Percentiles rank a stretch among this genome's conserved stretches.
Conservation (phyloP, 2,329 filamentous ascomycete species). For the Colletotrichum sp. region DNA sequence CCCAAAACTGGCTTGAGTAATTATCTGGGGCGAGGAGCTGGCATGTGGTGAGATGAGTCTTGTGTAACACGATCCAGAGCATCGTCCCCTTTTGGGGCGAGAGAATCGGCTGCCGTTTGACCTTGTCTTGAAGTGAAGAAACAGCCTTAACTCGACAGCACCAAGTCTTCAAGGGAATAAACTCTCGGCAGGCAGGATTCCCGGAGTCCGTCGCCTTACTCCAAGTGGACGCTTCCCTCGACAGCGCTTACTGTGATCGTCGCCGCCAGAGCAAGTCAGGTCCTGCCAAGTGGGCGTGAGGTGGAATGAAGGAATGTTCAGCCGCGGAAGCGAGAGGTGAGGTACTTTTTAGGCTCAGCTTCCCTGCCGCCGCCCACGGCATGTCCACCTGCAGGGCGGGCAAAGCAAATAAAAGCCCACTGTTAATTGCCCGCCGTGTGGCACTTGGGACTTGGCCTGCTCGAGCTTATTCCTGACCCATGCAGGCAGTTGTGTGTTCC, state of each 20-base stretch:
- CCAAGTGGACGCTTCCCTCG: background rate
- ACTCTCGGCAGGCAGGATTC: background rate
- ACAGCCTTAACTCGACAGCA: background rate
- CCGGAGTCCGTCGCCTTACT: background rate
- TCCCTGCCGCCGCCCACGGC: background rate
- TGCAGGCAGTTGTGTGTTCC: background rate
- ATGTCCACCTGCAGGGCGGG: background rate
- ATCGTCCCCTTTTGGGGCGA: accelerated
- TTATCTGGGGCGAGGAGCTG: background rate
- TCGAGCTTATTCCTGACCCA: background rate
- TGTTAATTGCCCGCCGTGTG: background rate
- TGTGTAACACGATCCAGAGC: background rate
- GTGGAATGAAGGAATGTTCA: background rate
- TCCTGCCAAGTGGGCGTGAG: background rate
- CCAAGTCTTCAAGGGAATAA: background rate
- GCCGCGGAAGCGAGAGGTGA: background rate
- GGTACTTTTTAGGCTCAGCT: background rate
- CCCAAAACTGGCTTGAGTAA: background rate
- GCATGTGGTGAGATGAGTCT: background rate
- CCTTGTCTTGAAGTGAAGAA: background rate
- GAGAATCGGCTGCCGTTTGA: background rate
- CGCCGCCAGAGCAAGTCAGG: background rate
- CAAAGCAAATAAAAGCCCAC: background rate
- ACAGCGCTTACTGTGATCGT: background rate
- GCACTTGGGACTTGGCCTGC: background rate